phyloP scores from a whole-genome alignment of 768 basidiomycete species.

The Tulasnella sp. region DNA sequence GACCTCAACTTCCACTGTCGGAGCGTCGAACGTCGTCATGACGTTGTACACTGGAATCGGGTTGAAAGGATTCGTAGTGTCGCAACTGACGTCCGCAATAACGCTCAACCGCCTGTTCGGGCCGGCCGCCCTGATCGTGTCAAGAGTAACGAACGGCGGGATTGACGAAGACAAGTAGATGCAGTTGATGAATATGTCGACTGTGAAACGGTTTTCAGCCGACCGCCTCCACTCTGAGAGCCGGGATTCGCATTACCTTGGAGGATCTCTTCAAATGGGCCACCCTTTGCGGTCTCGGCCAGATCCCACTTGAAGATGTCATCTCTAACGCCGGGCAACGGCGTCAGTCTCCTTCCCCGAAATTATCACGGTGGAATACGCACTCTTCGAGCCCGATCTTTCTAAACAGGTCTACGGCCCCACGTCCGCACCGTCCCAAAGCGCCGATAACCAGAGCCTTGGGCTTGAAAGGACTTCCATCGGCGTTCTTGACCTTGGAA shows the following conservation, averaged over 20 bases:
- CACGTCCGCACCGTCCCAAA: slow-evolving; percentile 86
- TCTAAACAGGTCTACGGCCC: slow-evolving; percentile 89
- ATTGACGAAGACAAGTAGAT: slow-evolving; percentile 88
- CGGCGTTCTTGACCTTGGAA: slow-evolving; percentile 54
- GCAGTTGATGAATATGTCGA: slow-evolving; percentile 98
- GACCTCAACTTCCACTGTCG: slow-evolving; percentile 79
- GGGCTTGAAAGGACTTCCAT: slow-evolving; percentile 40
- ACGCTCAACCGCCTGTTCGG: slow-evolving; percentile 58
- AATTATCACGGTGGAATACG: slow-evolving; percentile 30
- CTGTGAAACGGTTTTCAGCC: slow-evolving; percentile 30
- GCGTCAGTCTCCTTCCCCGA: neutral
- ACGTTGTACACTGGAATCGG: slow-evolving; percentile 90
- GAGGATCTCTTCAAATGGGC: slow-evolving; percentile 90
- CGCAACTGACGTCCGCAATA: slow-evolving; percentile 96
- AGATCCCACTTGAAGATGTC: slow-evolving; percentile 98
- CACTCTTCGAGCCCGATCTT: slow-evolving; percentile 94
- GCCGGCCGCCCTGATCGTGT: slow-evolving; percentile 67
- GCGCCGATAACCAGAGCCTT: slow-evolving; percentile 94
- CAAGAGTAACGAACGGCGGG: slow-evolving; percentile 69
- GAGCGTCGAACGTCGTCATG: slow-evolving; percentile 89
- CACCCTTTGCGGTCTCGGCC: slow-evolving; percentile 92
- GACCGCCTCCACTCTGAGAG: neutral
- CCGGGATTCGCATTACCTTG: slow-evolving; percentile 39
- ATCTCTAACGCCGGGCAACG: slow-evolving; percentile 43
- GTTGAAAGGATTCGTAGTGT: slow-evolving; percentile 97